phyloP scores from a whole-genome alignment of 495 filamentous ascomycete genomes.

The Lasiosphaeria miniovina region DNA sequence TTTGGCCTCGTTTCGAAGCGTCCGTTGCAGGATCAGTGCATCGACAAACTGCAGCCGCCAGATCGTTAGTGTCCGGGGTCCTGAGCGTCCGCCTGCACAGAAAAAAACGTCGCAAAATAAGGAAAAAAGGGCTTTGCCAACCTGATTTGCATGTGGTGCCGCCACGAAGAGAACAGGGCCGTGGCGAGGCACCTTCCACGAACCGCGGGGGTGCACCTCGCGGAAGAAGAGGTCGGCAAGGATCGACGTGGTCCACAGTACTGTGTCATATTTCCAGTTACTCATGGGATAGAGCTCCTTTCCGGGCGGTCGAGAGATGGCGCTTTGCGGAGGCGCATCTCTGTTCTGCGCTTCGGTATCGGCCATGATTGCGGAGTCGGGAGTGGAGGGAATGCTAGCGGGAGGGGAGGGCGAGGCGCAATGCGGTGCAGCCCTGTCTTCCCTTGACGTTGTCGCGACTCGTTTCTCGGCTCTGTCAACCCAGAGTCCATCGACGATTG shows the following conservation, averaged over 20 bases:
- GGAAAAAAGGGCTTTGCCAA: constrained; percentile 26
- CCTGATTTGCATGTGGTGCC: constrained; percentile 98
- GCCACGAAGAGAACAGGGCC: constrained; percentile 94
- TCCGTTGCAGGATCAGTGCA: constrained; percentile 87
- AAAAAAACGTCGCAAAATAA: background rate
- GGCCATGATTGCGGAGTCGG: constrained; percentile 13
- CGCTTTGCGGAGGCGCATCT: constrained; percentile 23
- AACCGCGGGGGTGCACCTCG: constrained; percentile 90
- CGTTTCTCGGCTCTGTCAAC: too few species aligned
- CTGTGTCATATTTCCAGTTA: constrained; percentile 74
- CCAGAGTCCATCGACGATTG: too few species aligned
- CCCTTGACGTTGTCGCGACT: too few species aligned
- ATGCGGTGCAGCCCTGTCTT: too few species aligned
- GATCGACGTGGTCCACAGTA: constrained; percentile 79
- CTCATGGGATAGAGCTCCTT: constrained; percentile 67
- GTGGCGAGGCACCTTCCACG: constrained; percentile 84
- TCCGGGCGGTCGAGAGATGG: constrained; percentile 21
- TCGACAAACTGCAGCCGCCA: constrained; percentile 76
- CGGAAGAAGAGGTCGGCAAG: constrained; percentile 95
- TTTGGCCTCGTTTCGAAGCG: constrained; percentile 76
- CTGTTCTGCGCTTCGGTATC: constrained; percentile 13
- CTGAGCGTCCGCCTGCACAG: background rate
- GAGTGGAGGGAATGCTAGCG: background rate
- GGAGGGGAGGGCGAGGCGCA: background rate
- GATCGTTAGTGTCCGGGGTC: background rate